Conservation (phyloP, 805 yeast genomes). For the baker's yeast (Saccharomyces cerevisiae) region DNA sequence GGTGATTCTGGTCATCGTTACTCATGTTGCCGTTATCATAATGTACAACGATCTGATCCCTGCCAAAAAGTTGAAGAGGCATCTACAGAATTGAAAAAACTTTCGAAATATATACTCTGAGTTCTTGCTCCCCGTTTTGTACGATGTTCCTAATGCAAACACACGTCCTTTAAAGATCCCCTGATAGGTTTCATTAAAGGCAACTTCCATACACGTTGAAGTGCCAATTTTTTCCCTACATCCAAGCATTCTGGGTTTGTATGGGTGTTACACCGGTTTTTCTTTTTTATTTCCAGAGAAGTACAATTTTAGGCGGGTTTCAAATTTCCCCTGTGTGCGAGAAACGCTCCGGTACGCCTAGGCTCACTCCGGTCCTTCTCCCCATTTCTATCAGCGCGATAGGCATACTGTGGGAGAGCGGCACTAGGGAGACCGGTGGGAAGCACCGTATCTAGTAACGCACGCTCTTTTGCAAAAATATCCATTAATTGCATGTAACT, state of each 20-base stretch:
- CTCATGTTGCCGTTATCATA: slow-evolving; percentile 4
- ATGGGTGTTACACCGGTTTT: not conserved
- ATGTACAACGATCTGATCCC: slow-evolving; percentile 12
- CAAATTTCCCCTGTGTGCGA: not conserved
- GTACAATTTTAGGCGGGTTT: too few species aligned
- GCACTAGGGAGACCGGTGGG: not conserved
- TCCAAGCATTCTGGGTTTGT: not conserved
- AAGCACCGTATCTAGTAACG: not conserved
- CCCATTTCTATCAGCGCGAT: not conserved
- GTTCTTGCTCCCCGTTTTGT: not conserved
- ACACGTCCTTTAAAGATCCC: not conserved
- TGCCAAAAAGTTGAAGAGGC: slow-evolving; percentile 17
- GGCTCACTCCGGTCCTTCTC: not conserved
- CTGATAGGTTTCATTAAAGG: not conserved
- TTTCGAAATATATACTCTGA: not conserved
- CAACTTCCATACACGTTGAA: too few species aligned
- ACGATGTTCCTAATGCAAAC: not conserved
- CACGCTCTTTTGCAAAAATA: not conserved
- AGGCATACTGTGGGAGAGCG: not conserved
- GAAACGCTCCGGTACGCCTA: not conserved
- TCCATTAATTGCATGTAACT: not conserved
- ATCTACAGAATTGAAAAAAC: slow-evolving; percentile 1
- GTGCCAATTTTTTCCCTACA: not conserved
- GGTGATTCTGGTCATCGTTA: not conserved
- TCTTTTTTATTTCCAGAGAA: not conserved